A percentile compares a stretch with the other conserved stretches of the same genome.
phyloP scores from a whole-genome alignment of 768 basidiomycete genomes.

The Auricularia heimuer region DNA sequence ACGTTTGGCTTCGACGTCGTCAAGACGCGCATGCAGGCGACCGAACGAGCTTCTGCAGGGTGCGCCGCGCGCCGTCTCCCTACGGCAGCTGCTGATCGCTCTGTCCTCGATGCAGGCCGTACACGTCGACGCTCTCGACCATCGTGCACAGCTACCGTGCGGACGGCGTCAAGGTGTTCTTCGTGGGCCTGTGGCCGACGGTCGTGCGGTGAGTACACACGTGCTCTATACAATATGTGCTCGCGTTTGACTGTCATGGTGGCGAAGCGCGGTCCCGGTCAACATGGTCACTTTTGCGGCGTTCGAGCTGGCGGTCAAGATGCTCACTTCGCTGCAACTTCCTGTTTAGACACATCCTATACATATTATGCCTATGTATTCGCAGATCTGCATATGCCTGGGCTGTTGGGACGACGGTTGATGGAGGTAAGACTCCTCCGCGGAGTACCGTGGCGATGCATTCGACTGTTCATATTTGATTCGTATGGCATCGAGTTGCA shows the following conservation, averaged over 20 bases:
- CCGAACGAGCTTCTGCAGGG: conserved; percentile 8
- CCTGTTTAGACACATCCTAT: too few relatives aligned
- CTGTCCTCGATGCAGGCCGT: conserved; percentile 33
- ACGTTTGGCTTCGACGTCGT: conserved; percentile 88
- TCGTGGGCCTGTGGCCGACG: conserved; percentile 68
- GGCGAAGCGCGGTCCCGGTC: conserved; percentile 63
- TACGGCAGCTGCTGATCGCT: not conserved
- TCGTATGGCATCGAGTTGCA: too few relatives aligned
- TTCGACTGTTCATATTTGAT: too few relatives aligned
- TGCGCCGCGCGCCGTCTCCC: not conserved
- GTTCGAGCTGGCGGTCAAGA: conserved; percentile 37
- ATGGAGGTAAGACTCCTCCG: too few relatives aligned
- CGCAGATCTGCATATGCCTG: too few relatives aligned
- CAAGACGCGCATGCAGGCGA: conserved; percentile 79
- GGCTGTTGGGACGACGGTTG: too few relatives aligned
- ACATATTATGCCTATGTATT: too few relatives aligned
- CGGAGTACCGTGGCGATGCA: too few relatives aligned
- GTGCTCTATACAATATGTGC: conserved; percentile 2
- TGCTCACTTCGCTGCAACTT: not conserved
- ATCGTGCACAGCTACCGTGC: conserved; percentile 47
- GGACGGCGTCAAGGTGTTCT: conserved; percentile 65
- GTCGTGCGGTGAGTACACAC: conserved; percentile 51
- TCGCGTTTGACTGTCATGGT: not conserved
- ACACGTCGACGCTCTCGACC: conserved; percentile 48
- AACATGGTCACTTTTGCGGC: conserved; percentile 75